Base-by-base conservation (phyloP, 441 rosid species). In the Pelargonium fulgidum region DNA sequence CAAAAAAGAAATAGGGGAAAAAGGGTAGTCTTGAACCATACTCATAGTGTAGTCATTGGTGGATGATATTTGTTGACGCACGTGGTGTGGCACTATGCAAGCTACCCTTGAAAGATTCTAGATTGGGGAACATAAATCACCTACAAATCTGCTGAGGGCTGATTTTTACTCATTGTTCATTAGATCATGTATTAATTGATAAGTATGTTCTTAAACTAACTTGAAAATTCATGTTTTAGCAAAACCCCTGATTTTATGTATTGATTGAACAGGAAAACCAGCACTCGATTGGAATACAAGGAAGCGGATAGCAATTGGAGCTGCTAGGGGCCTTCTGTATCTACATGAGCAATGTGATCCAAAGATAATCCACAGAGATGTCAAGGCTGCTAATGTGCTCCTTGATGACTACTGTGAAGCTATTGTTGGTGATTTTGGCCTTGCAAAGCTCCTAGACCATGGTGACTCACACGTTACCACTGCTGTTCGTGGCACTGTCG, bases 371-470 rank as follows among this genome's bases (percentile, higher is more conserved):
- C 39, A 33, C 98, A 92, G 98, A n/a, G 98, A 92, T 77, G 98
- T 93, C 9, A 93, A 93, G 82, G 98, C 98, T 3, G 98, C 98
- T 9, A 93, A 93, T 66, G 84, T 93, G 71, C 81, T 93, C 72
- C 92, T 93, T 11, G 98, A 93, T 78, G 98, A 90, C 67, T 80
- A 86, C 48, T 90, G 84, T 72, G 98, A 93, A 72, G 97, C 98
- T 44, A 97, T 93, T 44, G 98, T 93, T 50, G 98, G 98, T 4
- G 98, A 93, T 79, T 93, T 93, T 22, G 98, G 98, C 10, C 76
- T 93, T 64, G 98, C 98, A 59, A 93, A 93, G 76, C 82, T 89
- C 62, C 76, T 93, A 63, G 95, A 93, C 80, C 97, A 93, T 68
- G 75, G 69, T 48, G 97, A 93, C 24, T 89, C 97, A 0, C 97